phyloP scores from a whole-genome alignment of 306 rosid species.

The Carpinus fangiana region DNA sequence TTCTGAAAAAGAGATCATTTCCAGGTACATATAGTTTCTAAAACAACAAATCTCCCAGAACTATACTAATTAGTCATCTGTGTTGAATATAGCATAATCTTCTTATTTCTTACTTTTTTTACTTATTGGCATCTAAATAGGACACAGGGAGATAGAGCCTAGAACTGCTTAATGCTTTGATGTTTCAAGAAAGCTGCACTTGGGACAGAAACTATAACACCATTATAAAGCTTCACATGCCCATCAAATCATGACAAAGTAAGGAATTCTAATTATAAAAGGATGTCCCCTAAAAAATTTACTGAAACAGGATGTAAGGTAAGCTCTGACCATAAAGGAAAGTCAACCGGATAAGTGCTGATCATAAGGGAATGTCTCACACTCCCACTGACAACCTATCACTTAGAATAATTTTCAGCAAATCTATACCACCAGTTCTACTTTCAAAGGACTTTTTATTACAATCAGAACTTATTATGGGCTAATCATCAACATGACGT shows the following conservation, averaged over 20 bases:
- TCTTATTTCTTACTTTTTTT: not conserved
- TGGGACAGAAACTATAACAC: not conserved
- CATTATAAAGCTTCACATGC: not conserved
- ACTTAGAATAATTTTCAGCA: not conserved
- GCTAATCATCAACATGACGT: not conserved
- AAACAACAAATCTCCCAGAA: not conserved
- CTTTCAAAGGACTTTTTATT: not conserved
- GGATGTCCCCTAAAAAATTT: not conserved
- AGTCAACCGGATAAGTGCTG: not conserved
- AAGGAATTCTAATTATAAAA: not conserved
- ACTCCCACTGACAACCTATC: not conserved
- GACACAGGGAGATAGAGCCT: not conserved
- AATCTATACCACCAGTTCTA: not conserved
- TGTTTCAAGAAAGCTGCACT: not conserved
- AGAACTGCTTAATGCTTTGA: not conserved
- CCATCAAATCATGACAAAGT: not conserved
- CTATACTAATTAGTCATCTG: not conserved
- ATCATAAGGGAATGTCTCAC: not conserved
- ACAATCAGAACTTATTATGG: not conserved
- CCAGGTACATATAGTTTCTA: not conserved
- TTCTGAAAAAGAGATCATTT: constrained; percentile 1
- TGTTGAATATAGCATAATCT: not conserved
- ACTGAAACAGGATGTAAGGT: not conserved
- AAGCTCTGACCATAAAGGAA: not conserved
- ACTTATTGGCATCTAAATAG: not conserved